Conservation (phyloP, 495 filamentous ascomycete genomes). For the Annulohypoxylon bovei region DNA sequence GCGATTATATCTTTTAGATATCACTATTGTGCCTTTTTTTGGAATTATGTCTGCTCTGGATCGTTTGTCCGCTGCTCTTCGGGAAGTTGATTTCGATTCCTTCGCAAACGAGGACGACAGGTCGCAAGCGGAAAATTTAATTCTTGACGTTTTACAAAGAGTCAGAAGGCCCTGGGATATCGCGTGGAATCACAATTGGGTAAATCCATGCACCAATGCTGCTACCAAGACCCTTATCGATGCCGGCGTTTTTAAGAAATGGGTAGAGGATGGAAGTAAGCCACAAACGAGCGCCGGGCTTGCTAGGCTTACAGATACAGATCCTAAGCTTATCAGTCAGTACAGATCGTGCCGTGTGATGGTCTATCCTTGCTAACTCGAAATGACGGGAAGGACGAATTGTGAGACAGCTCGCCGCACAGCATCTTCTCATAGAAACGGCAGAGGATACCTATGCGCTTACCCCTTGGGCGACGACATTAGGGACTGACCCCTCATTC, state of each 20-base stretch:
- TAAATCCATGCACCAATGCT: slow-evolving; percentile 5
- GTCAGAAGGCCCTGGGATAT: slow-evolving; percentile 26
- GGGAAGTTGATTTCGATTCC: slow-evolving; percentile 3
- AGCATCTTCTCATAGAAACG: slow-evolving; percentile 15
- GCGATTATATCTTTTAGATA: not conserved
- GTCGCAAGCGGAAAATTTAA: slow-evolving; percentile 2
- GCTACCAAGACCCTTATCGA: slow-evolving; percentile 44
- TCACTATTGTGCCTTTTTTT: not conserved
- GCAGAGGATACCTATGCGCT: slow-evolving; percentile 19
- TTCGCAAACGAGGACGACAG: slow-evolving; percentile 15
- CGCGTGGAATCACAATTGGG: slow-evolving; percentile 19
- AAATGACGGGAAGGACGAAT: not conserved
- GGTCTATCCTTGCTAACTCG: not conserved
- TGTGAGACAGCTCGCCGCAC: slow-evolving; percentile 19
- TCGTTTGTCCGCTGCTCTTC: not conserved
- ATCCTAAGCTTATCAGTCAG: slow-evolving; percentile 33
- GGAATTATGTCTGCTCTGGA: not conserved
- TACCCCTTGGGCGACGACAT: slow-evolving; percentile 18
- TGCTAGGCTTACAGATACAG: slow-evolving; percentile 34
- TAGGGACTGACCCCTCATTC: slow-evolving; percentile 27
- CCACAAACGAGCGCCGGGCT: slow-evolving; percentile 33
- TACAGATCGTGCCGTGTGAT: not conserved
- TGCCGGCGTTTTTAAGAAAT: slow-evolving; percentile 43
- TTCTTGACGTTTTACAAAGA: not conserved
- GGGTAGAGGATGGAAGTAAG: slow-evolving; percentile 34